phyloP scores from a whole-genome alignment of 495 filamentous ascomycete genomes.

The Xanthoparmelia taractica region DNA sequence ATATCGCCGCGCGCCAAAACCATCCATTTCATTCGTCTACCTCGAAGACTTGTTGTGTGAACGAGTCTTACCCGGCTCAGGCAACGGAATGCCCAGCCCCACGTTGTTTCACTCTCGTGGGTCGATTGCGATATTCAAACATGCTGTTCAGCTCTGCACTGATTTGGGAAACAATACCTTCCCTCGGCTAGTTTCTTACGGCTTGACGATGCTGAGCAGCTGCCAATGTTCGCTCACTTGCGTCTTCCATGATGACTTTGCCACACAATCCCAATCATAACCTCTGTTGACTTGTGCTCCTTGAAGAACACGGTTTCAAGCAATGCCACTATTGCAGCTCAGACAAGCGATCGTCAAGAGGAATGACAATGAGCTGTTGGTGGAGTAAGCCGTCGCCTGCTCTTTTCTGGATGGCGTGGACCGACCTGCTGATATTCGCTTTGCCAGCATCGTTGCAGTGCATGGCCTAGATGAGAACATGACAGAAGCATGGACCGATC shows the following conservation, averaged over 20 bases:
- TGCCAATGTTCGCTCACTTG: neutral
- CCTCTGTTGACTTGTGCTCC: neutral
- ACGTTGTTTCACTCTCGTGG: neutral
- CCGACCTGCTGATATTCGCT: neutral
- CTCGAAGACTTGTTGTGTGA: neutral
- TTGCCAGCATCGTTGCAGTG: conserved; percentile 33
- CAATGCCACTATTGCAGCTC: conserved; percentile 8
- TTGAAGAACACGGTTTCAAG: neutral
- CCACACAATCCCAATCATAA: neutral
- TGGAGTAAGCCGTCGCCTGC: conserved; percentile 1
- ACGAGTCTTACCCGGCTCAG: neutral
- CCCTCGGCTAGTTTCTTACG: neutral
- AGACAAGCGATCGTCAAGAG: conserved; percentile 1
- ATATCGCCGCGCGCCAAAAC: neutral
- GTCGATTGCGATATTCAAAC: neutral
- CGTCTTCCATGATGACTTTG: neutral
- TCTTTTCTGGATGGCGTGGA: neutral
- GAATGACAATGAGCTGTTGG: neutral
- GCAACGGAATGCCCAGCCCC: neutral
- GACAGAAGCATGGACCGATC: conserved; percentile 28
- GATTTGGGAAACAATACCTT: neutral
- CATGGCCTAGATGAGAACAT: conserved; percentile 35
- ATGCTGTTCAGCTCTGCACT: neutral
- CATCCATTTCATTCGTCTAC: neutral
- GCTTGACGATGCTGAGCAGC: neutral